Evolutionary conservation across 1,284 basidiomycete genomes (phyloP).

Genomic region (Golubevia pallescens): DNA sequence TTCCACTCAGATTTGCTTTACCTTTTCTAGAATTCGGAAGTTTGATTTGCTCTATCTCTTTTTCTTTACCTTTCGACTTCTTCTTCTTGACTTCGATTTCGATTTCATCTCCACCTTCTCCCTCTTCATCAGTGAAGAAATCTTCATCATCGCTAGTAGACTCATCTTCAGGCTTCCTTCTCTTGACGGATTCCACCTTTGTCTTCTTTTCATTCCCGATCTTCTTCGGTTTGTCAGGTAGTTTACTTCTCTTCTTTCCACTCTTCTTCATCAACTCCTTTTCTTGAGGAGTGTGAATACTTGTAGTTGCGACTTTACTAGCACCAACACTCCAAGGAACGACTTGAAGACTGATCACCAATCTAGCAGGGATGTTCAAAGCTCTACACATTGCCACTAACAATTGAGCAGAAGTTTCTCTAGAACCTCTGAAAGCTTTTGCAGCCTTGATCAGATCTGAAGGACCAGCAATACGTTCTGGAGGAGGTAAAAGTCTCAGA

Average conservation of each 20-base stretch:
- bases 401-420: conserved; percentile 57
- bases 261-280: conserved; percentile 55
- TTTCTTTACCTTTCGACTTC: conserved; percentile 34
- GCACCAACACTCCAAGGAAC: conserved; percentile 50
- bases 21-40: neutral
- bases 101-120: conserved; percentile 30
- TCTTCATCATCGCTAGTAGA: conserved; percentile 36
- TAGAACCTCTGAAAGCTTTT: conserved; percentile 32
- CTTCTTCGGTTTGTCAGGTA: neutral
- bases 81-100: conserved; percentile 51
- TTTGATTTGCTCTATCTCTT: conserved; percentile 53
- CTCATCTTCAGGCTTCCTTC: conserved; percentile 24
- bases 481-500: conserved; percentile 33
- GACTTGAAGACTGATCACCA: conserved; percentile 59
- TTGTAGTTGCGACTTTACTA: conserved; percentile 38
- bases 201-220: conserved; percentile 10
- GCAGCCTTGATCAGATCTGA: conserved; percentile 25
- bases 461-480: conserved; percentile 33
- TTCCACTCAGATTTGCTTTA: neutral
- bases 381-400: conserved; percentile 56
- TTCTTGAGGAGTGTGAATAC: conserved; percentile 20
- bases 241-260: conserved; percentile 8
- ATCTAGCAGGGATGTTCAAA: conserved; percentile 56
- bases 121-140: neutral
- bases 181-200: neutral